These are phyloP conservation scores for Scheffersomyces spartinae DNA, from an alignment of 805 yeast genomes.

Conservation along the genomic window DNA sequence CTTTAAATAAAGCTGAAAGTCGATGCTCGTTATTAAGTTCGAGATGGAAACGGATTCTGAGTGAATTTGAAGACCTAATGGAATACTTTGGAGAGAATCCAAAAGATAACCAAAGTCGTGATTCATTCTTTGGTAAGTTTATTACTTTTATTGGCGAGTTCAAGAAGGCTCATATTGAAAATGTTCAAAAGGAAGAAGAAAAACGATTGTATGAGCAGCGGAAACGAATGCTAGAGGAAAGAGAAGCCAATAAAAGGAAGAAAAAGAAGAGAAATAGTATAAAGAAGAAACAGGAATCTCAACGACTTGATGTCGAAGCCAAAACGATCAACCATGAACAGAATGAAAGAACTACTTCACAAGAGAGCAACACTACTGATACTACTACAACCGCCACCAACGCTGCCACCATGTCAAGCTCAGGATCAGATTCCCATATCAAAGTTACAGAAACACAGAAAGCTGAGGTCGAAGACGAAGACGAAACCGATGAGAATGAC, in stretches of 20 bases:
- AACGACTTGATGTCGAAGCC: not conserved
- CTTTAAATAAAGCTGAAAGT: constrained; percentile 63
- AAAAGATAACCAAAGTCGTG: constrained; percentile 51
- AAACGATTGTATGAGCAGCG: constrained; percentile 32
- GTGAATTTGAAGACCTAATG: constrained; percentile 65
- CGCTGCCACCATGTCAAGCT: no score
- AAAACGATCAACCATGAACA: constrained; percentile 1
- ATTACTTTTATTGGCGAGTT: constrained; percentile 71
- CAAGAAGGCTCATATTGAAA: constrained; percentile 69
- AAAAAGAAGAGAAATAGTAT: constrained; percentile 4
- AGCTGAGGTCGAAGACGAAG: not conserved
- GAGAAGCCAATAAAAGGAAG: constrained; percentile 5
- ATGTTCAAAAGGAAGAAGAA: constrained; percentile 73
- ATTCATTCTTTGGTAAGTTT: constrained; percentile 67
- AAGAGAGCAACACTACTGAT: not conserved
- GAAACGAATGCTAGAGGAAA: constrained; percentile 20
- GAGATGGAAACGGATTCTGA: constrained; percentile 49
- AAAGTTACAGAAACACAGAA: not conserved
- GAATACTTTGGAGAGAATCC: constrained; percentile 85
- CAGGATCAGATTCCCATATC: not conserved
- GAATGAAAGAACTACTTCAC: constrained; percentile 1
- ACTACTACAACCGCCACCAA: no score
- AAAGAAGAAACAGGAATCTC: constrained; percentile 1
- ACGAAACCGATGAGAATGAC: constrained; percentile 1
- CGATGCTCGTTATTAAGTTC: constrained; percentile 55